Evolutionary conservation across 2,329 filamentous ascomycete genomes (phyloP), one percentile per base, ranked within the genome.

Genomic region (Xylariaceae sp.): DNA sequence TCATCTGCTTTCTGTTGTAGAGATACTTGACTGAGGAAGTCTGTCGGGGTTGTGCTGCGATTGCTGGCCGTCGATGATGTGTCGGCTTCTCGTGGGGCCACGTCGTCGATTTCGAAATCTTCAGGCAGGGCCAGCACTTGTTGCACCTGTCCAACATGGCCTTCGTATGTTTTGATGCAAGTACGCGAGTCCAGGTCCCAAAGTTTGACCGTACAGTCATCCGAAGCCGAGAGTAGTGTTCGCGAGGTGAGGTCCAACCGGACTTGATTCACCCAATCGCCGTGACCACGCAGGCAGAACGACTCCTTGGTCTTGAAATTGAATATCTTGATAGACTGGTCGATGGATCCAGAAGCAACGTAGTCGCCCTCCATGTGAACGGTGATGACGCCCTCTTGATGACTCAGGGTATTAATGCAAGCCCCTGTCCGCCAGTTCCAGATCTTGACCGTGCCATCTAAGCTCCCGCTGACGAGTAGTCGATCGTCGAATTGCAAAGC

Each of bases 351-450:
- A 1, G 91, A 95, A 0, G 90, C 93, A 16, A 97, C 79, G 44
- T 91, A 85, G 50, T 89, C 89, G 17, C 83, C 86, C 54, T 92
- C 90, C 68, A 95, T 96, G 71, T 97, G 89, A 9, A 97, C 80
- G 18, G 87, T 87, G 57, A 97, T 87, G 22, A 99, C 88, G 12
- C 92, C 92, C 34, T 86, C 86, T 16, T 79, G 83, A 66, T 97
- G 94, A 18, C 82, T 80, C 49, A 96, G 85, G 0, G 88, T 96
- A 45, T 87, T 88, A 51, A 97, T 80, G 62, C 90, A 91, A 62
- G 90, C 83, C 43, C 94, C 94, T 0, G 90, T 97, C 56, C 88
- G 83, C 91, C 92, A 97, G 66, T 99, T 96, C 94, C 94, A 99
- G 33, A 99, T 84, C 67, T 89, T 92, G 63, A 99, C 81, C 5